A percentile compares a stretch with the other conserved stretches of the same genome.
Conservation (phyloP, 1,284 basidiomycete species). For the Trichosporon sp. region DNA sequence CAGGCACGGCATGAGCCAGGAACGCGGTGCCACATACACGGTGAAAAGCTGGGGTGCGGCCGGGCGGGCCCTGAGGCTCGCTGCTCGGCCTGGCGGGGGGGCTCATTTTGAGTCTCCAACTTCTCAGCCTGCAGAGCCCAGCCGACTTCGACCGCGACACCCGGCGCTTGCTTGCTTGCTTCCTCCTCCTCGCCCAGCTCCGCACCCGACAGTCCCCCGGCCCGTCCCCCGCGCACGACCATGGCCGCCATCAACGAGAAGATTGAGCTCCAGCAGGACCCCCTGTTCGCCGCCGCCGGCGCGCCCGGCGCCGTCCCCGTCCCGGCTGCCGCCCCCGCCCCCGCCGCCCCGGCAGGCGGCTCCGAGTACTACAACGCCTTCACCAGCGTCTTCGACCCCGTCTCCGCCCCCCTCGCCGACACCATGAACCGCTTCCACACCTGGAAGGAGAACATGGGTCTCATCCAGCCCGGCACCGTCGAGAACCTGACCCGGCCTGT, state of each 20-base stretch:
- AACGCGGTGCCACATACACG: constrained; percentile 4
- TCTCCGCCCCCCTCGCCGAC: constrained; percentile 57
- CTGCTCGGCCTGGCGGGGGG: not conserved
- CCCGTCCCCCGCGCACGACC: not conserved
- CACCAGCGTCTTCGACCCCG: constrained; percentile 40
- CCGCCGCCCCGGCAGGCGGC: not conserved
- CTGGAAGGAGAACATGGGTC: constrained; percentile 73
- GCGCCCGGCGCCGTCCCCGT: constrained; percentile 1
- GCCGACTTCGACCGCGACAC: not conserved
- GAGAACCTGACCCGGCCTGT: constrained; percentile 89
- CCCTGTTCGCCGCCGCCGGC: not conserved
- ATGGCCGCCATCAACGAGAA: constrained; percentile 16
- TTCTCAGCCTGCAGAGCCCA: not conserved
- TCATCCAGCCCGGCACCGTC: constrained; percentile 81
- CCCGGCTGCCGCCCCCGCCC: not conserved
- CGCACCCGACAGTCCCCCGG: not conserved
- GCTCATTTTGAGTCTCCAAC: constrained; percentile 5
- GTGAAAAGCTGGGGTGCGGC: constrained; percentile 1
- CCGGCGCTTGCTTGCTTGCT: not conserved
- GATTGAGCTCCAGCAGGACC: not conserved
- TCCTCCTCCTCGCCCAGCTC: too few relatives aligned
- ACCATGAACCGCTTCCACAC: constrained; percentile 66
- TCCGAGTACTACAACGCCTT: constrained; percentile 28
- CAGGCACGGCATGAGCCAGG: not conserved
- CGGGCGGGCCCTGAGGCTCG: not conserved